These are phyloP conservation scores for Hypoxylon rubiginosum DNA, from an alignment of 2,329 filamentous ascomycete species.

Conservation along the genomic window DNA sequence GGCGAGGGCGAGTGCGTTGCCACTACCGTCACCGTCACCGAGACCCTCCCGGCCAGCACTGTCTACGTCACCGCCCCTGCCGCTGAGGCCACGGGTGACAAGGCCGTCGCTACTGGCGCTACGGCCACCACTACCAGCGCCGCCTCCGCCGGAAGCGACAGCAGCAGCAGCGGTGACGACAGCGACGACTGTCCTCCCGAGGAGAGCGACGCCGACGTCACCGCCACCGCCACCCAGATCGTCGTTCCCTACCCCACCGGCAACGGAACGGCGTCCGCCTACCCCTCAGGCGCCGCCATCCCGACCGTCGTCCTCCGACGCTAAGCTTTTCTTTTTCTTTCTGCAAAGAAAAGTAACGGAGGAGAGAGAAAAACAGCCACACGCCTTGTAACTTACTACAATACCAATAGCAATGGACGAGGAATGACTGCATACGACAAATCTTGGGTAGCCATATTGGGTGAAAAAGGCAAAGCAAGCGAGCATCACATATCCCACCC, in stretches of 20 bases:
- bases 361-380: constrained; percentile 5
- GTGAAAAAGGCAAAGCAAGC: constrained; percentile 16
- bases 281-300: constrained; percentile 47
- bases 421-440: constrained; percentile 32
- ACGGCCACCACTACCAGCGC: constrained; percentile 14
- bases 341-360: not conserved
- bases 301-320: constrained; percentile 35
- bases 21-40: constrained; percentile 50
- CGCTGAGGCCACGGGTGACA: constrained; percentile 26
- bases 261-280: constrained; percentile 53
- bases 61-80: constrained; percentile 49
- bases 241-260: constrained; percentile 58
- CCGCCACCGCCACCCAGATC: constrained; percentile 48
- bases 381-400: constrained; percentile 22
- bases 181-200: constrained; percentile 44
- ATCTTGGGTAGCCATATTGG: not conserved
- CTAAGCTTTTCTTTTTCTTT: not conserved
- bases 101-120: constrained; percentile 25
- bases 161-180: constrained; percentile 33
- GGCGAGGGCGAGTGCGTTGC: constrained; percentile 45
- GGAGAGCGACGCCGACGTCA: constrained; percentile 53
- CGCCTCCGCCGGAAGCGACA: constrained; percentile 28
- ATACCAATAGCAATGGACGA: constrained; percentile 36
- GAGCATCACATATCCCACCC: constrained; percentile 9
- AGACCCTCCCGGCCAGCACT: constrained; percentile 49